Evolutionary conservation across 2,329 filamentous ascomycete species (phyloP).

Genomic region (Pestalotiopsis sp.): DNA sequence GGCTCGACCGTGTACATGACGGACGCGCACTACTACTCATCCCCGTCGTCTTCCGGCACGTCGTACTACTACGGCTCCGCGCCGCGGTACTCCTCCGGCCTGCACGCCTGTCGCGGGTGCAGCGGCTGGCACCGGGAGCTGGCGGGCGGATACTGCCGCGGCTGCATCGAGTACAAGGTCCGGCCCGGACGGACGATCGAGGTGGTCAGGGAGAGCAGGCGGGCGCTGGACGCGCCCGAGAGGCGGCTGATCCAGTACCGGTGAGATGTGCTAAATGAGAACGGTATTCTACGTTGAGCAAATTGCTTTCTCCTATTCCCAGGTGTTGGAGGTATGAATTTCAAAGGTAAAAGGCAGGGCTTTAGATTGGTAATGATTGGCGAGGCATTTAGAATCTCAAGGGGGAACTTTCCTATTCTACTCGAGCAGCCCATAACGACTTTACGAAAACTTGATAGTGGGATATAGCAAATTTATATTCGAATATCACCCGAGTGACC

Average conservation of each 20-base stretch:
- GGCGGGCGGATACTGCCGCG: constrained; percentile 6
- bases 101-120: constrained; percentile 1
- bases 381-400: too few relatives aligned
- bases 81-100: neutral
- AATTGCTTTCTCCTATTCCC: neutral
- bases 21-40: neutral
- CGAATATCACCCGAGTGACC: too few relatives aligned
- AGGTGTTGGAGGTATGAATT: neutral
- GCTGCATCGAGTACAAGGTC: constrained; percentile 6
- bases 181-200: neutral
- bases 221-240: neutral
- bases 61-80: neutral
- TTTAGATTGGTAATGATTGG: too few relatives aligned
- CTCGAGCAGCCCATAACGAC: too few relatives aligned
- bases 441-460: too few relatives aligned
- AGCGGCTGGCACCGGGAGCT: constrained; percentile 1
- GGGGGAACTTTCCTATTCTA: too few relatives aligned
- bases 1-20: constrained; percentile 24
- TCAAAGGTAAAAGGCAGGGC: neutral
- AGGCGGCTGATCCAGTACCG: constrained; percentile 7
- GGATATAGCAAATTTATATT: too few relatives aligned
- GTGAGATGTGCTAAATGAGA: too few relatives aligned
- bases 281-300: too few relatives aligned
- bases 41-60: neutral
- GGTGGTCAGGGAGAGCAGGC: neutral